phyloP scores from a whole-genome alignment of 1,139 yeast species.

The Diutina sp. region DNA sequence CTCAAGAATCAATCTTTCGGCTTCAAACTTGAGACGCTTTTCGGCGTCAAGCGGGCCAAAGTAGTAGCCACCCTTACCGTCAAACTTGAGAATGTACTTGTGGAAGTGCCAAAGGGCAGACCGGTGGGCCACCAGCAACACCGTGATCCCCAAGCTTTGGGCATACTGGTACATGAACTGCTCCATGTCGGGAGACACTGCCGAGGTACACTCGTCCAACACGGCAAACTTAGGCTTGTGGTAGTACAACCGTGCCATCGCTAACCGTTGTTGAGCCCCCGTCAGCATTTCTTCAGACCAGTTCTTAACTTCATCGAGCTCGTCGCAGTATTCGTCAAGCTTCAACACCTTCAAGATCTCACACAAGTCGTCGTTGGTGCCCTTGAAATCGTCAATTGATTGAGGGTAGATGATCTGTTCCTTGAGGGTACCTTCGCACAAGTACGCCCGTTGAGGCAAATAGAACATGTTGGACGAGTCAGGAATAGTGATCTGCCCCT shows the following conservation, averaged over 20 bases:
- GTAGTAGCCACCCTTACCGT: slow-evolving; percentile 67
- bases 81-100: slow-evolving; percentile 67
- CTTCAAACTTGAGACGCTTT: slow-evolving; percentile 55
- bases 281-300: slow-evolving; percentile 86
- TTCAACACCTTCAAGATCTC: slow-evolving; percentile 50
- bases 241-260: slow-evolving; percentile 86
- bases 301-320: slow-evolving; percentile 46
- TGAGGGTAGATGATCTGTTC: slow-evolving; percentile 89
- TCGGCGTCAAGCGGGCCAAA: slow-evolving; percentile 62
- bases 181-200: slow-evolving; percentile 86
- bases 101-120: slow-evolving; percentile 93
- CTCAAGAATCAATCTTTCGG: slow-evolving; percentile 56
- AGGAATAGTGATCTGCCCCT: slow-evolving; percentile 55
- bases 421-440: slow-evolving; percentile 58
- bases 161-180: slow-evolving; percentile 84
- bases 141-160: slow-evolving; percentile 64
- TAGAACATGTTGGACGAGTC: slow-evolving; percentile 64
- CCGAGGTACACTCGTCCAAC: slow-evolving; percentile 90
- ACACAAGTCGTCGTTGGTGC: slow-evolving; percentile 48
- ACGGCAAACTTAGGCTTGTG: slow-evolving; percentile 91
- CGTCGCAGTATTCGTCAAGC: slow-evolving; percentile 36
- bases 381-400: slow-evolving; percentile 43
- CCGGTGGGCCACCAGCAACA: slow-evolving; percentile 84
- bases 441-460: slow-evolving; percentile 85
- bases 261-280: slow-evolving; percentile 89